A percentile compares a stretch with the other conserved stretches of the same genome.
phyloP scores from a whole-genome alignment of 768 basidiomycete species.

The Macrolepiota fuliginosa region DNA sequence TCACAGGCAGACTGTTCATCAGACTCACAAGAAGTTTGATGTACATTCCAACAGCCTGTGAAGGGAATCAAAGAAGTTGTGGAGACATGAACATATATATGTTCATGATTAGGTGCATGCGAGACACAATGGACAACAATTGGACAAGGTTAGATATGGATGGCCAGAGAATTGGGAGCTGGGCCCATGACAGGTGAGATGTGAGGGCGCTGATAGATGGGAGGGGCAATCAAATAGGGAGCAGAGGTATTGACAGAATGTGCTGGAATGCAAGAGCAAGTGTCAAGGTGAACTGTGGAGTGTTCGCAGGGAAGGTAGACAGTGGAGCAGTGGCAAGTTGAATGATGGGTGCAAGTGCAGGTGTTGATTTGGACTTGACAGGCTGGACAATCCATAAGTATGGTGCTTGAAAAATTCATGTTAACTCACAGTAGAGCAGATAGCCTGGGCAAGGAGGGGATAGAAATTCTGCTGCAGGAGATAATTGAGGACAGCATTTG shows the following conservation, averaged over 20 bases:
- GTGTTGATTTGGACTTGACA: constrained; percentile 52
- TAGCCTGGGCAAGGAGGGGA: constrained; percentile 33
- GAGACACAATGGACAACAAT: constrained; percentile 26
- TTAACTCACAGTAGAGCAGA: constrained; percentile 51
- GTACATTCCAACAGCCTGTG: constrained; percentile 47
- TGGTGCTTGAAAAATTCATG: not conserved
- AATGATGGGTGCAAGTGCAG: constrained; percentile 46
- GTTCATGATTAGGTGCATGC: constrained; percentile 71
- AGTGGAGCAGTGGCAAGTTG: constrained; percentile 43
- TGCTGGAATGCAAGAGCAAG: constrained; percentile 43
- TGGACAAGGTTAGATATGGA: constrained; percentile 25
- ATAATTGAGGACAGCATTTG: constrained; percentile 38
- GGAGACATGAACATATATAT: constrained; percentile 62
- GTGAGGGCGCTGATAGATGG: constrained; percentile 63
- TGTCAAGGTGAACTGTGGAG: constrained; percentile 26
- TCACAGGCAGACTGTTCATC: constrained; percentile 50
- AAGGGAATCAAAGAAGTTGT: constrained; percentile 50
- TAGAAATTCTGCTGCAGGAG: constrained; percentile 50
- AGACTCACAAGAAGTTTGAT: constrained; percentile 50
- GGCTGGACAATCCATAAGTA: constrained; percentile 36
- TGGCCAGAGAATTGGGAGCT: constrained; percentile 28
- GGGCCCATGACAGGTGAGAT: constrained; percentile 53
- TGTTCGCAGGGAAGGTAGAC: constrained; percentile 22
- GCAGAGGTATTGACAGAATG: constrained; percentile 71
- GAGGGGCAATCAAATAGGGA: constrained; percentile 74